A percentile compares a stretch with the other conserved stretches of the same genome.
These are phyloP conservation scores for Curvularia spicifera DNA, from an alignment of 2,329 filamentous ascomycete genomes.

Conservation along the genomic window DNA sequence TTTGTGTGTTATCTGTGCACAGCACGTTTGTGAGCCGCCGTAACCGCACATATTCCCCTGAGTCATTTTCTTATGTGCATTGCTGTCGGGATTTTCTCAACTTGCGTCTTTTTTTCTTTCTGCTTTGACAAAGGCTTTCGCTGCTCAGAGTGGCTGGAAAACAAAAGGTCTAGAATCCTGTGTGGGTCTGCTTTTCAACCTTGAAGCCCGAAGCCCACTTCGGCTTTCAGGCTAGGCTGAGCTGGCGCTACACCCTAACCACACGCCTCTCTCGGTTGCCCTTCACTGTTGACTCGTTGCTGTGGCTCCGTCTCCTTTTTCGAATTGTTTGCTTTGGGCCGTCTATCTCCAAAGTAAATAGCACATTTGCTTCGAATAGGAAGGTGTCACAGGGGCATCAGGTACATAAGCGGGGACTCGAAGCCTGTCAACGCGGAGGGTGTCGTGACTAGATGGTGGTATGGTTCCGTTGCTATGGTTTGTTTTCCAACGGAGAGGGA, in stretches of 20 bases:
- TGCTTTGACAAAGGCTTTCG: not conserved
- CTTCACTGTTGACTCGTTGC: not conserved
- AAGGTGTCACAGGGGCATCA: not conserved
- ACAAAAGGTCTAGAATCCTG: not conserved
- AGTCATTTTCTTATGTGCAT: too few relatives aligned
- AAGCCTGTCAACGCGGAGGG: not conserved
- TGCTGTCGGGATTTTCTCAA: not conserved
- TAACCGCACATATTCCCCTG: too few relatives aligned
- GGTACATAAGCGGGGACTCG: not conserved
- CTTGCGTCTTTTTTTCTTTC: not conserved
- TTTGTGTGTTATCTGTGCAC: too few relatives aligned
- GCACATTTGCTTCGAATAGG: not conserved
- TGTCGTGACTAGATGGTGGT: not conserved
- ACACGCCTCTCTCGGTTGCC: not conserved
- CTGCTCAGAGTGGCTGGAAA: not conserved
- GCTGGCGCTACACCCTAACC: not conserved
- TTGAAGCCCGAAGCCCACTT: not conserved
- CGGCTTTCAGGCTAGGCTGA: not conserved
- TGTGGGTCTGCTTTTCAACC: not conserved
- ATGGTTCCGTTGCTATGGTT: not conserved
- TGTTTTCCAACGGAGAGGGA: slow-evolving; percentile 1
- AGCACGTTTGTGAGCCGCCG: too few relatives aligned
- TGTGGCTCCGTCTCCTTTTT: not conserved
- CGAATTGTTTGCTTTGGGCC: not conserved
- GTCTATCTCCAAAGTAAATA: not conserved